Percentiles rank a stretch among this genome's conserved stretches.
These are phyloP conservation scores for Aspergillus asperescens DNA, from an alignment of 495 filamentous ascomycete species.

Conservation along the genomic window DNA sequence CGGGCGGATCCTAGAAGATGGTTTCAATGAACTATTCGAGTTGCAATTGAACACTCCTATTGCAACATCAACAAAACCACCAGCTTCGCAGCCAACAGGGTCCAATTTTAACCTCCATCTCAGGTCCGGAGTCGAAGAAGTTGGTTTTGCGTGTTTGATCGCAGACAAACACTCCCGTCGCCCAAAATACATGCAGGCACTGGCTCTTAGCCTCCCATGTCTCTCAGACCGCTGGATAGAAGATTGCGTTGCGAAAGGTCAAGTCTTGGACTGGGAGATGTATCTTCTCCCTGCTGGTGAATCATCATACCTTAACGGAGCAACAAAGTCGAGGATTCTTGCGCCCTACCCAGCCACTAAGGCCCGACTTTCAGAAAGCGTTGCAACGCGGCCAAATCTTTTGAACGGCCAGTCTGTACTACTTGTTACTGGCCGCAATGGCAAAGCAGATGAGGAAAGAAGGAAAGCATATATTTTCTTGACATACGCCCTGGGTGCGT, in stretches of 20 bases:
- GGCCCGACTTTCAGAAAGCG: slow-evolving; percentile 50
- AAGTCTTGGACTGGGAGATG: slow-evolving; percentile 64
- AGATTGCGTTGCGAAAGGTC: slow-evolving; percentile 57
- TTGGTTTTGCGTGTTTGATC: slow-evolving; percentile 80
- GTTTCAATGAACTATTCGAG: slow-evolving; percentile 83
- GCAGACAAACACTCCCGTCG: slow-evolving; percentile 83
- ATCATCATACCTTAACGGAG: slow-evolving; percentile 68
- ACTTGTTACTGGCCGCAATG: slow-evolving; percentile 63
- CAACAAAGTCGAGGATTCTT: slow-evolving; percentile 68
- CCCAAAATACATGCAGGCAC: slow-evolving; percentile 90
- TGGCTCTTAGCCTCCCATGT: slow-evolving; percentile 84
- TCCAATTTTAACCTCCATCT: slow-evolving; percentile 38
- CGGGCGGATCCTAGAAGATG: slow-evolving; percentile 63
- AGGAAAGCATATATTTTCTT: slow-evolving; percentile 65
- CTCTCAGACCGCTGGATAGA: slow-evolving; percentile 75
- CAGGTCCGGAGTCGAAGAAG: slow-evolving; percentile 42
- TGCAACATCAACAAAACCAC: slow-evolving; percentile 26
- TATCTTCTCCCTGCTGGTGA: slow-evolving; percentile 87
- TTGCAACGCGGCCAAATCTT: slow-evolving; percentile 54
- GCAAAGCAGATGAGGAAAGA: slow-evolving; percentile 54
- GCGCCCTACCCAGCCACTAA: slow-evolving; percentile 51
- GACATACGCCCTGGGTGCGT: slow-evolving; percentile 70
- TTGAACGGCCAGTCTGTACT: slow-evolving; percentile 65
- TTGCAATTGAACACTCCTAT: slow-evolving; percentile 34
- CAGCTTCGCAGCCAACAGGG: slow-evolving; percentile 5